Base-by-base conservation (phyloP, 306 rosid species). In the Acacia acuminata region DNA sequence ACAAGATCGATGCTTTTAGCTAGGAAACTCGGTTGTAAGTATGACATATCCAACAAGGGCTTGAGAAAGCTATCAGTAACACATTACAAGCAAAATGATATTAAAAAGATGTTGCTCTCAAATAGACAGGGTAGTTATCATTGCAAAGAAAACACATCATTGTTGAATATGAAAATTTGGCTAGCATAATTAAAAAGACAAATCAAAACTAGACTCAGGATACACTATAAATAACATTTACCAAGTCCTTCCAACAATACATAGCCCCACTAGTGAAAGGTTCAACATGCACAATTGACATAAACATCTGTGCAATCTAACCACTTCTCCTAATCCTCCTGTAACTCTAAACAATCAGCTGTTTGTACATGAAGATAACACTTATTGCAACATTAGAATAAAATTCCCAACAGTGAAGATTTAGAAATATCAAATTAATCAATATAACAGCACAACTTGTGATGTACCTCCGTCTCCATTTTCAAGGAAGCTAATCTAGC, bases 381-480 rank as follows among this genome's bases (percentile, higher is more conserved):
- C 15, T 67, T 36, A 72, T 60, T 70, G 71, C 43, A 44, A 8
- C 79, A 24, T 36, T 27, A 45, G 14, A 70, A 82, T 73, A 82
- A 16, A 82, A 77, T 61, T 70, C 60, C 56, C 19, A 77, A 51
- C 19, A 55, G 27, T 16, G 63, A 44, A 71, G 53, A 48, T 74
- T 73, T 17, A 61, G 14, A 1, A 34, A 75, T 24, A 79, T 55
- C 38, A 38, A 47, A 77, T 20, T 83, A 32, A 51, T 32, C 64
- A 72, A 67, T 9, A 50, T 70, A 78, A 69, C 42, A 74, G 50
- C 30, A 55, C 72, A 56, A 79, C 48, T 75, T 56, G 70, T 43
- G 75, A 73, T 51, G 73, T 90, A 94, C 98, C 97, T 92, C 98
- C 47, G 89, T 77, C 89, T 94, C 97, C 98, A 94, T 94, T 90